Evolutionary conservation across 202 grass and related monocot species (phyloP).

Genomic region (Zoysia matrella): DNA sequence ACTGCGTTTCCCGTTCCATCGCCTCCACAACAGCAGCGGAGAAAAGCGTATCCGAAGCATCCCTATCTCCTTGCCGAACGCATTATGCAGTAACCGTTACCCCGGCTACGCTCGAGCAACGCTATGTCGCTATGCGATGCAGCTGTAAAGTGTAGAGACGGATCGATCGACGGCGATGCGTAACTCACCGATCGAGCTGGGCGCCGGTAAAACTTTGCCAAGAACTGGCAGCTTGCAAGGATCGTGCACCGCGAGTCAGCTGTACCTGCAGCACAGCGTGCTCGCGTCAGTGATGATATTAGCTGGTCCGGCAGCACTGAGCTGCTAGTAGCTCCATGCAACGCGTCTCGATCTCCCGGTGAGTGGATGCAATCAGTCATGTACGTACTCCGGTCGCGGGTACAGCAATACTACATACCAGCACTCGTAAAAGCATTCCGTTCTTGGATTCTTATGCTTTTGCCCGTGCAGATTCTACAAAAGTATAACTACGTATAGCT

Average conservation of each 20-base stretch:
- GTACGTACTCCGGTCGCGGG: background rate
- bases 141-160: conserved; percentile 30
- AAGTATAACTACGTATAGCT: background rate
- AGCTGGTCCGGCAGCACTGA: background rate
- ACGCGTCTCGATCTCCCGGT: background rate
- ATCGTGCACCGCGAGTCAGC: too few species aligned
- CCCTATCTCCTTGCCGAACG: too few species aligned
- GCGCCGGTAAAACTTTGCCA: too few species aligned
- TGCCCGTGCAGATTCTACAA: background rate
- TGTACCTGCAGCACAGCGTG: too few species aligned
- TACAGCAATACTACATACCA: background rate
- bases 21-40: too few species aligned
- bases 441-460: background rate
- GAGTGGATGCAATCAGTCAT: background rate
- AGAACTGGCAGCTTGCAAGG: too few species aligned
- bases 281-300: too few species aligned
- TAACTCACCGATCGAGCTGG: too few species aligned
- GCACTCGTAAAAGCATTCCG: background rate
- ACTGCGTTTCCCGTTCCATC: background rate
- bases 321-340: background rate
- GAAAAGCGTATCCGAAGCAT: too few species aligned
- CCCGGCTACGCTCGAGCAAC: too few species aligned
- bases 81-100: too few species aligned
- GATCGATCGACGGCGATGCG: background rate
- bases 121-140: background rate